A percentile compares a stretch with the other conserved stretches of the same genome.
These are phyloP conservation scores for Kodamaea leandrae DNA, from an alignment of 805 yeast species.

Conservation along the genomic window DNA sequence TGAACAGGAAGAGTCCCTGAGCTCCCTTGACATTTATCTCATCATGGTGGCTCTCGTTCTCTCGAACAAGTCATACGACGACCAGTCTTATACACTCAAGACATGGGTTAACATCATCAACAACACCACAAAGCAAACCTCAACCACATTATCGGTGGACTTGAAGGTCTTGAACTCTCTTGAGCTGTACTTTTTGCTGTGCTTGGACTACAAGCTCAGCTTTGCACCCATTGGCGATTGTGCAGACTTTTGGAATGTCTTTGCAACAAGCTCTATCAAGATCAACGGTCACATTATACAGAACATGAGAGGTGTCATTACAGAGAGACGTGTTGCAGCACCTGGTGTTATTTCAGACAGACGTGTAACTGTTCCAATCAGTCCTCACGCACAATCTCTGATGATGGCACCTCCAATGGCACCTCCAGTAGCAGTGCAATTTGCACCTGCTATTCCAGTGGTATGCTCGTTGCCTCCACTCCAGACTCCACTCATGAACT, in stretches of 20 bases:
- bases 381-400: not conserved
- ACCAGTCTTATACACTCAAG: constrained; percentile 49
- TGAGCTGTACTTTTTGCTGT: constrained; percentile 27
- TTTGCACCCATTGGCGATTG: constrained; percentile 21
- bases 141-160: constrained; percentile 15
- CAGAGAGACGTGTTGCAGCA: not conserved
- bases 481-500: constrained; percentile 4
- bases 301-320: not conserved
- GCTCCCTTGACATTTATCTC: constrained; percentile 17
- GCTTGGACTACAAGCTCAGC: constrained; percentile 27
- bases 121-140: constrained; percentile 10
- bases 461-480: constrained; percentile 1
- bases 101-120: constrained; percentile 39
- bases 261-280: constrained; percentile 8
- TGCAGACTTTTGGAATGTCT: constrained; percentile 22
- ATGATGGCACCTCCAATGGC: constrained; percentile 2
- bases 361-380: not conserved
- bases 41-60: constrained; percentile 26
- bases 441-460: constrained; percentile 1
- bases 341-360: not conserved
- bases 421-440: constrained; percentile 1
- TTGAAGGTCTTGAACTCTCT: constrained; percentile 25
- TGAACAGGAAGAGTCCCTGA: constrained; percentile 15
- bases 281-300: not conserved
- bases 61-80: constrained; percentile 46